Evolutionary conservation across 768 basidiomycete species (phyloP), one percentile per base, ranked within the genome.

Genomic region (Suillus alpinus): DNA sequence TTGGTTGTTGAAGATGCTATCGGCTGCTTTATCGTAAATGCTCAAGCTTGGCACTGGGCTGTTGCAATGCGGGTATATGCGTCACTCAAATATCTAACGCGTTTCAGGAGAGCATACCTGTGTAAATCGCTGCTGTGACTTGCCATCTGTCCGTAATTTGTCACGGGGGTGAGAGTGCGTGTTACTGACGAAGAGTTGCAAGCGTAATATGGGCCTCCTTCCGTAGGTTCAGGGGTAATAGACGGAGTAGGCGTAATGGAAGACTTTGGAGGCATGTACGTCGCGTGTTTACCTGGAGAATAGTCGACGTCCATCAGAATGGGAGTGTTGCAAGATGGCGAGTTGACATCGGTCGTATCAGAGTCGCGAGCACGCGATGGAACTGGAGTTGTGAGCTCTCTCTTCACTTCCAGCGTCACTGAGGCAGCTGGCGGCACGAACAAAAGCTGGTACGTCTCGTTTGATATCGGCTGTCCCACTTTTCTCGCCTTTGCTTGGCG

Each of bases 241-340:
- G 23, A 47, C 14, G 14, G 14, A 12, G 7, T 7, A 56, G 20
- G 16, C 29, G 20, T 56, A 20, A n/a, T 7, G 29, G 36, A 23
- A 34, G 13, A 56, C 13, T 2, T n/a, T n/a, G 36, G 20, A 23
- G 14, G 23, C 20, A 56, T 41, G 23, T 26, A 26, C 12, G 16
- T 13, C 14, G 23, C 6, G 20, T 20, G 9, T 6, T 16, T 6
- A 40, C 7, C 6, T 18, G 40, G 18, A 36, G 13, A 29, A 20
- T 4, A 55, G 20, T 55, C 8, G 0, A 14, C 6, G 55, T 26
- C 40, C 2, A 58, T 61, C 50, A 63, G 62, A 56, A 44, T 57
- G 3, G 74, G 50, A 2, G 68, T 68, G 39, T 67, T 70, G 37
- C 73, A 70, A 12, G 71, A 74, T 16, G 62, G 63, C 31, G 61